These are phyloP conservation scores for Candida dajiaensis DNA, from an alignment of 805 yeast species.

Conservation along the genomic window DNA sequence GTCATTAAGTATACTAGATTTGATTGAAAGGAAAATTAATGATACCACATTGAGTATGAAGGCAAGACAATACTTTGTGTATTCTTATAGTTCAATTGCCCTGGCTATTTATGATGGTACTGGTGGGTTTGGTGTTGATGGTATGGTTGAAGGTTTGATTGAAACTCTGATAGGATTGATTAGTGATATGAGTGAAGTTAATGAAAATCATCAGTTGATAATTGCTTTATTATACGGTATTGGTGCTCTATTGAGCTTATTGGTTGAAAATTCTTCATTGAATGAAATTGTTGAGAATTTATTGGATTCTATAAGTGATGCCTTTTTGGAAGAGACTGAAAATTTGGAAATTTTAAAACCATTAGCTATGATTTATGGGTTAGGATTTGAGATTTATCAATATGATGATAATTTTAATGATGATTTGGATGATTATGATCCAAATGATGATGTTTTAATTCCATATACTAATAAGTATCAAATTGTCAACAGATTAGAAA, in stretches of 20 bases:
- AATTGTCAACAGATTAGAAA: slow-evolving; percentile 33
- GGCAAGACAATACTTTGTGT: slow-evolving; percentile 16
- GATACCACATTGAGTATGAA: slow-evolving; percentile 11
- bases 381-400: slow-evolving; percentile 20
- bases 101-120: slow-evolving; percentile 21
- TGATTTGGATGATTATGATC: slow-evolving; percentile 29
- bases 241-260: slow-evolving; percentile 19
- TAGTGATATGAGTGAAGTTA: slow-evolving; percentile 5
- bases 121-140: slow-evolving; percentile 24
- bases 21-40: slow-evolving; percentile 16
- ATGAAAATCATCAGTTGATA: slow-evolving; percentile 10
- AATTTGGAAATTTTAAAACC: slow-evolving; percentile 18
- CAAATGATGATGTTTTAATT: slow-evolving; percentile 35
- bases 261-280: slow-evolving; percentile 8
- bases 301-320: slow-evolving; percentile 15
- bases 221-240: slow-evolving; percentile 19
- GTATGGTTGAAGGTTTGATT: slow-evolving; percentile 12
- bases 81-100: slow-evolving; percentile 19
- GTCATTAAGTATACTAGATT: slow-evolving; percentile 10
- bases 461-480: slow-evolving; percentile 53
- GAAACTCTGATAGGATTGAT: slow-evolving; percentile 12
- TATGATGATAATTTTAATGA: slow-evolving; percentile 38
- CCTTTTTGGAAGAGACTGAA: slow-evolving; percentile 15
- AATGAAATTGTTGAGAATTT: slow-evolving; percentile 19
- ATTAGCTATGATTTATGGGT: slow-evolving; percentile 21